A percentile compares a stretch with the other conserved stretches of the same genome.
Evolutionary conservation across 768 basidiomycete species (phyloP).

Genomic region (Boletus reticuloceps): DNA sequence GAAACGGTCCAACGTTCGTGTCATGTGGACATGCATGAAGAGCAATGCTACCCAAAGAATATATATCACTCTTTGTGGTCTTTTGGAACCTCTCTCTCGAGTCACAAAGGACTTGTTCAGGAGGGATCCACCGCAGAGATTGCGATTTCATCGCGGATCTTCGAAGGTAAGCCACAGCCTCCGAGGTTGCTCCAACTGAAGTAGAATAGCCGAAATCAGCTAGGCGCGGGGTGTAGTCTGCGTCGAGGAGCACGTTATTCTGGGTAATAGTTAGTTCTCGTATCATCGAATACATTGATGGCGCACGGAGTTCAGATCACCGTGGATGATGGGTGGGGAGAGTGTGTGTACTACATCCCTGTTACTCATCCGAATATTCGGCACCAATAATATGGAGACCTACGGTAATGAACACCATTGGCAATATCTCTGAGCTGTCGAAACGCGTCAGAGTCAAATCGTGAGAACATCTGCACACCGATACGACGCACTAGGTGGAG

Average conservation of each 20-base stretch:
- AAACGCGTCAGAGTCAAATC: too few species aligned
- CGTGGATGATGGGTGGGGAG: slow-evolving; percentile 5
- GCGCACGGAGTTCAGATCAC: slow-evolving; percentile 11
- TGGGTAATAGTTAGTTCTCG: not conserved
- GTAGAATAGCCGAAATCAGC: slow-evolving; percentile 43
- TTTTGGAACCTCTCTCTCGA: slow-evolving; percentile 8
- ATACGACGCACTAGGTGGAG: not conserved
- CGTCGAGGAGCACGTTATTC: slow-evolving; percentile 17
- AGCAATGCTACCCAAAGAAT: slow-evolving; percentile 28
- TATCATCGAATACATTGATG: not conserved
- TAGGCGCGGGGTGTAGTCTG: slow-evolving; percentile 33
- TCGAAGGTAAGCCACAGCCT: not conserved
- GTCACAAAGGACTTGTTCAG: slow-evolving; percentile 22
- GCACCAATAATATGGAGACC: not conserved
- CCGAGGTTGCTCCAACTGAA: not conserved
- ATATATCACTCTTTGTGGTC: slow-evolving; percentile 10
- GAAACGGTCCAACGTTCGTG: not conserved
- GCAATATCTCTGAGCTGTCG: slow-evolving; percentile 12
- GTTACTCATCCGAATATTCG: not conserved
- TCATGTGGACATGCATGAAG: slow-evolving; percentile 15
- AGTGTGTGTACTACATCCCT: slow-evolving; percentile 4
- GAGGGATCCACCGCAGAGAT: slow-evolving; percentile 45
- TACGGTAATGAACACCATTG: slow-evolving; percentile 12
- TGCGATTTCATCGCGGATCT: slow-evolving; percentile 27
- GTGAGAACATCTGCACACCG: too few species aligned